Percentiles rank a stretch among this genome's conserved stretches.
Conservation (phyloP, 2,329 filamentous ascomycete genomes). For the Hymenoscyphus linearis region DNA sequence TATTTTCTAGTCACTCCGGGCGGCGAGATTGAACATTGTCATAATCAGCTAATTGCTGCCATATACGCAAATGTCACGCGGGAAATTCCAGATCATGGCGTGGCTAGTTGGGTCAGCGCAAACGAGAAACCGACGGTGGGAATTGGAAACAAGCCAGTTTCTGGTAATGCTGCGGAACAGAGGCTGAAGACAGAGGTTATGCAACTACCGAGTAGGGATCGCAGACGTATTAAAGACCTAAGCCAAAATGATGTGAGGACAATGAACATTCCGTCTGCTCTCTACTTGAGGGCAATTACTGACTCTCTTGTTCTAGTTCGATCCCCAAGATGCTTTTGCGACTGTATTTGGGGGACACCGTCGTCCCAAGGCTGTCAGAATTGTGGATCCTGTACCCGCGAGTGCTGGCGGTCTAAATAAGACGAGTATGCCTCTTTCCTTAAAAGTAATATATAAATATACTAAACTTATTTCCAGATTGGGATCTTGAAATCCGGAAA, state of each 20-base stretch:
- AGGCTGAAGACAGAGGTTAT: constrained; percentile 65
- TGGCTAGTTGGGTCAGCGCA: constrained; percentile 66
- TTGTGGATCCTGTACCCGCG: constrained; percentile 58
- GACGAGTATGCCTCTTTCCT: constrained; percentile 55
- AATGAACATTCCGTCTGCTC: background rate
- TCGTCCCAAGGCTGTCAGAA: constrained; percentile 35
- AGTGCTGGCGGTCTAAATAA: constrained; percentile 71
- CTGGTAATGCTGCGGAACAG: constrained; percentile 60
- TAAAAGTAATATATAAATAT: constrained; percentile 35
- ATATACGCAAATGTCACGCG: constrained; percentile 65
- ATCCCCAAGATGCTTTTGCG: constrained; percentile 29
- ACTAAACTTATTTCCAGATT: constrained; percentile 40
- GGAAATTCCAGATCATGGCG: constrained; percentile 62
- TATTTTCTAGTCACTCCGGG: constrained; percentile 49
- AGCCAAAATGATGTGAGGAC: constrained; percentile 52
- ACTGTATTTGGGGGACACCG: constrained; percentile 32
- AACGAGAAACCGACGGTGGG: constrained; percentile 60
- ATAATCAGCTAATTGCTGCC: constrained; percentile 63
- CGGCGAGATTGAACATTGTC: constrained; percentile 55
- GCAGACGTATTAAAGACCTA: constrained; percentile 62
- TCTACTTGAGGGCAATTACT: background rate
- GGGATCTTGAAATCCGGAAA: constrained; percentile 63
- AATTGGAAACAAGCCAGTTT: constrained; percentile 55
- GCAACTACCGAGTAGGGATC: constrained; percentile 62
- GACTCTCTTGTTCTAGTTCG: constrained; percentile 21